Conservation (phyloP, 306 rosid species). For the Lithocarpus polystachyus region DNA sequence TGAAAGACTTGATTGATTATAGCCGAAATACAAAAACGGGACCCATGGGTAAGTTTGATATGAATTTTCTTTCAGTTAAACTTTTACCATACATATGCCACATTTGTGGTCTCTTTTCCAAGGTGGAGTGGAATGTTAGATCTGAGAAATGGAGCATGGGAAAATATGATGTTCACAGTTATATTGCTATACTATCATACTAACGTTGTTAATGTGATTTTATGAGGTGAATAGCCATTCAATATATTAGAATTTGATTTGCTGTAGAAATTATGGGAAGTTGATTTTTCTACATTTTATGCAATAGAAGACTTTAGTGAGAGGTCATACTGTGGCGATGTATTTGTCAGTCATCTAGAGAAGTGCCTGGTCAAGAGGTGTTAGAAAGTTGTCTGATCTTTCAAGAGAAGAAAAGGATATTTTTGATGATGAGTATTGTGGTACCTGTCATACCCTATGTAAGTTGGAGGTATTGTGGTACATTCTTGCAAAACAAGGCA, state of each 20-base stretch:
- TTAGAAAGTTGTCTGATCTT: neutral
- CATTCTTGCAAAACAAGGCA: neutral
- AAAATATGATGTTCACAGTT: neutral
- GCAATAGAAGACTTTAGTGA: neutral
- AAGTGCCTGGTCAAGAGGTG: neutral
- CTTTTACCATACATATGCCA: neutral
- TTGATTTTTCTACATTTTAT: neutral
- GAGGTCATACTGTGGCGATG: neutral
- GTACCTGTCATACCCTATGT: neutral
- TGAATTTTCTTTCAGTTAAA: neutral
- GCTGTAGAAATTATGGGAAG: neutral
- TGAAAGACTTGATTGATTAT: slow-evolving; percentile 98
- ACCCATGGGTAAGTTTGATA: slow-evolving; percentile 79
- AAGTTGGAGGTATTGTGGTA: too few relatives aligned
- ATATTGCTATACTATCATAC: neutral
- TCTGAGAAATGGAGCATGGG: neutral
- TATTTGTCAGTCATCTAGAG: neutral
- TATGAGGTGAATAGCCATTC: neutral
- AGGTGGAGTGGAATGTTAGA: neutral
- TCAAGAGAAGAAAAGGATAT: neutral
- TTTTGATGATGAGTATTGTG: neutral
- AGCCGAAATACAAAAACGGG: slow-evolving; percentile 86
- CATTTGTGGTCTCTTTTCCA: neutral
- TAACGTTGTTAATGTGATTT: neutral
- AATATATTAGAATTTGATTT: neutral